Evolutionary conservation across 768 basidiomycete genomes (phyloP).

Genomic region (Cytidiella melzeri): DNA sequence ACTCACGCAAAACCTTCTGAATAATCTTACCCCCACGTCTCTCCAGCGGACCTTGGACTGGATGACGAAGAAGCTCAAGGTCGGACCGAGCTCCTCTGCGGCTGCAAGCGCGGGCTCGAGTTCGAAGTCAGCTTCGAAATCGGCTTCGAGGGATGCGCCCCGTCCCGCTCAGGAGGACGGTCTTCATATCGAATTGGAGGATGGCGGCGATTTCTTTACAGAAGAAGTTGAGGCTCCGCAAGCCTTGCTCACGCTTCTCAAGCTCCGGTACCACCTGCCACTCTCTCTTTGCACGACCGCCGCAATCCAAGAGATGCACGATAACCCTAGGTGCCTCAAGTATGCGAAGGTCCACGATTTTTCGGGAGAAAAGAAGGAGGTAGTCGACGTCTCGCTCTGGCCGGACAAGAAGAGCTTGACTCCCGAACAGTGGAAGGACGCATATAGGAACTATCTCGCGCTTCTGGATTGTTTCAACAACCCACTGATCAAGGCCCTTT

Average conservation of each 20-base stretch:
- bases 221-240: neutral
- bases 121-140: too few relatives aligned
- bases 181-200: too few relatives aligned
- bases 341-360: neutral
- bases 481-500: neutral
- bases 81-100: too few relatives aligned
- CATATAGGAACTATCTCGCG: neutral
- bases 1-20: too few relatives aligned
- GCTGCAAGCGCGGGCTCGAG: too few relatives aligned
- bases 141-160: too few relatives aligned
- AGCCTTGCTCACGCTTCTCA: neutral
- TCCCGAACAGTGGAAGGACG: neutral
- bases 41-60: too few relatives aligned
- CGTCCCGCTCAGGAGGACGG: too few relatives aligned
- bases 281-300: neutral
- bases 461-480: neutral
- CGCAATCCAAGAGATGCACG: neutral
- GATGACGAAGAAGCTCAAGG: too few relatives aligned
- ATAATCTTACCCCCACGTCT: too few relatives aligned
- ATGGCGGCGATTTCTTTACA: too few relatives aligned
- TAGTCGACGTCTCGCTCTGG: neutral
- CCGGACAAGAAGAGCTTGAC: neutral
- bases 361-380: neutral
- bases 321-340: neutral
- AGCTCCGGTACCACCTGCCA: conserved; percentile 1